Conservation (phyloP, 257 asterid species). For the Asclepias syriaca region DNA sequence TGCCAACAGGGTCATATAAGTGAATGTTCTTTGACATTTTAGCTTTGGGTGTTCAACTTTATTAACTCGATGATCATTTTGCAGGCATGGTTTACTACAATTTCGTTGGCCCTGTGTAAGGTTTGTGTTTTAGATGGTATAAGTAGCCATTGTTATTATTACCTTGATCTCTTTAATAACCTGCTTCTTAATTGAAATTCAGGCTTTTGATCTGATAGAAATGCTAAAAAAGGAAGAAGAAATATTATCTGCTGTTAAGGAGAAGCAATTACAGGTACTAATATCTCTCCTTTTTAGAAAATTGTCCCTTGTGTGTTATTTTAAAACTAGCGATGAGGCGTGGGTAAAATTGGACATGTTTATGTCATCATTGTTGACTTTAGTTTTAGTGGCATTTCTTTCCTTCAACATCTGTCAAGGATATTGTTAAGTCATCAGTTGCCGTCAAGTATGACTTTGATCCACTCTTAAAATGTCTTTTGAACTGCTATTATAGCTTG, state of each 20-base stretch:
- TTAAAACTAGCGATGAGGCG: neutral
- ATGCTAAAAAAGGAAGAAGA: constrained; percentile 95
- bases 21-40: constrained; percentile 1
- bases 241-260: constrained; percentile 71
- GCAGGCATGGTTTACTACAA: constrained; percentile 89
- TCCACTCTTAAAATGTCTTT: neutral
- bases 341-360: neutral
- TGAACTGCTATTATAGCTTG: neutral
- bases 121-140: constrained; percentile 38
- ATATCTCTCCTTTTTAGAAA: constrained; percentile 8
- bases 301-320: neutral
- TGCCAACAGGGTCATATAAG: neutral
- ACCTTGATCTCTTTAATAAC: constrained; percentile 11
- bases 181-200: constrained; percentile 8
- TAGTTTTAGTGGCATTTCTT: neutral
- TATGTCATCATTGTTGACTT: neutral
- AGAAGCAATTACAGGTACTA: constrained; percentile 70
- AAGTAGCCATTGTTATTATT: constrained; percentile 1
- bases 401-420: neutral
- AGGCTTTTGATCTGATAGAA: constrained; percentile 93
- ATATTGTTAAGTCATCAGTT: neutral
- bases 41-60: neutral
- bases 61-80: constrained; percentile 5
- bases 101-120: constrained; percentile 87
- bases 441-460: neutral